phyloP scores from a whole-genome alignment of 2,329 filamentous ascomycete genomes.

The Phoma sp. region DNA sequence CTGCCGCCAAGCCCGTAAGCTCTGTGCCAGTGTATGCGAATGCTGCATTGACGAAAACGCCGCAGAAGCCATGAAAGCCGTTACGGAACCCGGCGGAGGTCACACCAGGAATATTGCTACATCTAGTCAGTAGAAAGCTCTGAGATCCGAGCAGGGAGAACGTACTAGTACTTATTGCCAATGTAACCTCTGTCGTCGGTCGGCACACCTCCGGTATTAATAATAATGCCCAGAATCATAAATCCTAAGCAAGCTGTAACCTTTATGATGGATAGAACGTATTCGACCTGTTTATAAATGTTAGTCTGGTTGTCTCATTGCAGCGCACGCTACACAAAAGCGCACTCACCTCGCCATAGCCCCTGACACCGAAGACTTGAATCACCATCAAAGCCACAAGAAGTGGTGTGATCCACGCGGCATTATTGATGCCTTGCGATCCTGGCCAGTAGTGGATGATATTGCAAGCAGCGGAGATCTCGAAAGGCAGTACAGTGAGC shows the following conservation, averaged over 20 bases:
- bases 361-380: conserved; percentile 44
- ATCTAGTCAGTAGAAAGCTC: not conserved
- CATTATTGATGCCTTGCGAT: conserved; percentile 4
- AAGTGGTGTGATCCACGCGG: conserved; percentile 44
- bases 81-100: conserved; percentile 54
- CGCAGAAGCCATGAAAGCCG: conserved; percentile 69
- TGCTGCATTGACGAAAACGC: conserved; percentile 68
- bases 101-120: conserved; percentile 3
- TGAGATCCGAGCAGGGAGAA: not conserved
- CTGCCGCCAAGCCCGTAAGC: conserved; percentile 65
- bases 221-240: conserved; percentile 69
- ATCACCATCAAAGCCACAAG: conserved; percentile 34
- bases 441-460: conserved; percentile 42
- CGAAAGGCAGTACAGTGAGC: conserved; percentile 43
- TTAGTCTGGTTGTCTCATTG: not conserved
- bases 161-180: conserved; percentile 65
- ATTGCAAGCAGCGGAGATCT: conserved; percentile 45
- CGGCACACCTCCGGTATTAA: conserved; percentile 67
- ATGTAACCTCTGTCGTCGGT: conserved; percentile 63
- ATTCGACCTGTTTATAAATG: conserved; percentile 51
- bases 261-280: conserved; percentile 65
- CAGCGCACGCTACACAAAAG: not conserved
- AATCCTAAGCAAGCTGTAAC: conserved; percentile 67
- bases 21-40: conserved; percentile 69
- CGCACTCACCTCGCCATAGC: conserved; percentile 49